phyloP scores from a whole-genome alignment of 2,329 filamentous ascomycete genomes.

The Monosporascus sp. region DNA sequence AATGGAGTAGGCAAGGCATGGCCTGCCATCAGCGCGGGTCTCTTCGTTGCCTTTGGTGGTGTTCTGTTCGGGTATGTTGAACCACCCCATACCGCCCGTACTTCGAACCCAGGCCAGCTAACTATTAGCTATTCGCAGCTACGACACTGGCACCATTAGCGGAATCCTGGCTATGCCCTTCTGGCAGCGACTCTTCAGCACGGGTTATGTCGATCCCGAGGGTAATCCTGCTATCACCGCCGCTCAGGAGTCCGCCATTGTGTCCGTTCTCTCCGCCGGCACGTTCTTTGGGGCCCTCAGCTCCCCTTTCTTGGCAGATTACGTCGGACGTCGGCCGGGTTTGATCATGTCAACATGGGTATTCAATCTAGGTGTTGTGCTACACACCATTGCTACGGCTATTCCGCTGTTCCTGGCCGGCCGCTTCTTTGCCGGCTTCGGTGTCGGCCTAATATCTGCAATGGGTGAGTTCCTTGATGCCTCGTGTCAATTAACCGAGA shows the following conservation, averaged over 20 bases:
- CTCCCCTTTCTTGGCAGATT: conserved; percentile 57
- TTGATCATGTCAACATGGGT: conserved; percentile 58
- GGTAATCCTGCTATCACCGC: conserved; percentile 44
- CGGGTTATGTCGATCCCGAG: conserved; percentile 39
- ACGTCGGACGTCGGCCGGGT: conserved; percentile 58
- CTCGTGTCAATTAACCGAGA: too few species aligned
- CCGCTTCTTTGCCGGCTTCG: conserved; percentile 67
- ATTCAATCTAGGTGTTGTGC: conserved; percentile 61
- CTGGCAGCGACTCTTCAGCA: conserved; percentile 47
- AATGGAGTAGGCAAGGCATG: too few species aligned
- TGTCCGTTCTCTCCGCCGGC: conserved; percentile 70
- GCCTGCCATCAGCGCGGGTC: too few species aligned
- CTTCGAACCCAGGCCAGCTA: too few species aligned
- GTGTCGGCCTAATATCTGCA: conserved; percentile 70
- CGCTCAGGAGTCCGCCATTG: conserved; percentile 56
- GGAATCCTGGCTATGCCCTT: conserved; percentile 55
- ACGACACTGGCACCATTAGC: conserved; percentile 55
- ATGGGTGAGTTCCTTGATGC: conserved; percentile 46
- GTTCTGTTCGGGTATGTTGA: too few species aligned
- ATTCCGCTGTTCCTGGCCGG: conserved; percentile 64
- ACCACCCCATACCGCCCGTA: too few species aligned
- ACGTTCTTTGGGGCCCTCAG: conserved; percentile 69
- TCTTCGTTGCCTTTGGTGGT: too few species aligned
- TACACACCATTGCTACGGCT: conserved; percentile 57
- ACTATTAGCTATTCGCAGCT: conserved; percentile 24